Base-by-base conservation (phyloP, 1,284 basidiomycete species). In the Malassezia caprae region DNA sequence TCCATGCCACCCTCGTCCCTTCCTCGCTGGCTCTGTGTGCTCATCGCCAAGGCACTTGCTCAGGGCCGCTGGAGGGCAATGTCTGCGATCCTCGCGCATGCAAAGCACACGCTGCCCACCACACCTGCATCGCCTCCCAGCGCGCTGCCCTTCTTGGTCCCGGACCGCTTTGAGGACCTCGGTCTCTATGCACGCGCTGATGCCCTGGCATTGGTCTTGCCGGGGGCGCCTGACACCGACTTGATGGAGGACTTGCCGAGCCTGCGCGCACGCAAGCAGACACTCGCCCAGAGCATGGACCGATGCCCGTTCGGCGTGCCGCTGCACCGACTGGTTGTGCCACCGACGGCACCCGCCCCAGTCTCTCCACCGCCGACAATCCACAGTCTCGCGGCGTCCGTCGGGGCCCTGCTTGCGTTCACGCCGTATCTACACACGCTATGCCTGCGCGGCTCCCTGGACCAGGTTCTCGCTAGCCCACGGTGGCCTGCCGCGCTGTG, bases 121-220 rank as follows among this genome's bases (percentile, higher is more conserved):
- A n/a, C 2, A 8, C 24, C 8, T 15, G 23, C 10, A 13, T 6
- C 32, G 15, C 17, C 21, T 10, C 46, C 23, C 7, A 17, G 17
- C 21, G 46, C 32, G 8, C 15, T 24, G 24, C 32, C 48, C 11
- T 55, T 55, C 19, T 17, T 31, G 7, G 27, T 31, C 7, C 26
- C 17, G 2, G 53, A 56, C 31, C 35, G 34, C 31, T 56, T 56
- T 26, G 24, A 56, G 19, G 53, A 56, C 34, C 21, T 39, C 15
- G 35, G 30, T 23, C 23, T 56, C 19, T 56, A 37, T 37, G 53
- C 53, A 19, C 47, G 41, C 5, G 49, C 48, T 5, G 42, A 48
- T 13, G 47, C 26, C 1, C 21, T 28, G 23, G 23, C 27, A 28
- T n/a, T 23, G 4, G 10, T 31, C 26, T 13, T 19, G 6, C 21